phyloP scores from a whole-genome alignment of 768 basidiomycete species.

The Russula virescens region DNA sequence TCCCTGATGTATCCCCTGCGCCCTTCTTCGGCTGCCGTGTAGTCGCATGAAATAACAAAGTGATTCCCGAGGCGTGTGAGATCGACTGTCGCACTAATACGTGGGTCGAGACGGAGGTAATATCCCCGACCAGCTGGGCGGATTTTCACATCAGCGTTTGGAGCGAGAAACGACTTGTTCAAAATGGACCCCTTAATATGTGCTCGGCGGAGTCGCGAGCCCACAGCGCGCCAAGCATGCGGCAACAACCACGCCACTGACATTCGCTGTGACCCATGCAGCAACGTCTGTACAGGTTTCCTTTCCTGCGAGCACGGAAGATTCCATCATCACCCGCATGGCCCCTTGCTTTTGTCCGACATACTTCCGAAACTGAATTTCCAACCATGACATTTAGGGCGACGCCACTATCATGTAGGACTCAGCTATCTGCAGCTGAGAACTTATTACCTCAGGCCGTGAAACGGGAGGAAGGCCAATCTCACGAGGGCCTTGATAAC shows the following conservation, averaged over 20 bases:
- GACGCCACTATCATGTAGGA: neutral
- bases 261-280: too few relatives aligned
- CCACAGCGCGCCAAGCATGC: too few relatives aligned
- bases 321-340: too few relatives aligned
- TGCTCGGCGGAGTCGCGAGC: too few relatives aligned
- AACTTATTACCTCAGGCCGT: neutral
- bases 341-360: too few relatives aligned
- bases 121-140: neutral
- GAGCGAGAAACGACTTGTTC: too few relatives aligned
- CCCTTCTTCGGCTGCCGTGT: slow-evolving; percentile 18
- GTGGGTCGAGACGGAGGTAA: neutral
- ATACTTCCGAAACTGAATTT: too few relatives aligned
- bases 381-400: too few relatives aligned
- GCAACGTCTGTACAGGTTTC: too few relatives aligned
- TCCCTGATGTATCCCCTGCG: slow-evolving; percentile 20
- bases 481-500: neutral
- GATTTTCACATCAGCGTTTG: neutral
- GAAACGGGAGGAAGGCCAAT: neutral
- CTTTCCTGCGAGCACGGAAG: too few relatives aligned
- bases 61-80: slow-evolving; percentile 20
- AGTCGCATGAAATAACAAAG: slow-evolving; percentile 24
- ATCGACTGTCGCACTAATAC: neutral
- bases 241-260: too few relatives aligned
- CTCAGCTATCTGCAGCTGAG: neutral
- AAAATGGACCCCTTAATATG: too few relatives aligned